Evolutionary conservation across 1,284 basidiomycete genomes (phyloP), one percentile per base, ranked within the genome.

Genomic region (Agroathelia rolfsii): DNA sequence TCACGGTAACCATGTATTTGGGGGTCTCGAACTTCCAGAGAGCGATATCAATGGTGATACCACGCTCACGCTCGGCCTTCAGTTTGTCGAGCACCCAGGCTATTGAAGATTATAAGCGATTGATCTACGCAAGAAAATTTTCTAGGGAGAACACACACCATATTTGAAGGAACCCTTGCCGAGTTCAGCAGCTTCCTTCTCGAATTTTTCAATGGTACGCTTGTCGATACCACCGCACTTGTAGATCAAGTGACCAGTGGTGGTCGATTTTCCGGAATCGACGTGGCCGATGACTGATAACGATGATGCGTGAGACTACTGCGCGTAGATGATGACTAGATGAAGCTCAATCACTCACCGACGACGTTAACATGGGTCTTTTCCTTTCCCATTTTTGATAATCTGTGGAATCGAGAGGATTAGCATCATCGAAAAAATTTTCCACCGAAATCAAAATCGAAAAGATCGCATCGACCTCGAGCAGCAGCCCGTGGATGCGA

Each of bases 201-300:
- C 94, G 78, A 97, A 98, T 74, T 97, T 98, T 73, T 98, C 93
- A 55, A 98, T 96, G 64, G 93, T 97, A 84, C 95, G 94, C 77
- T 98, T 98, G 69, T 99, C 95, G 72, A 99, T 98, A 89, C 95
- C 95, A 82, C 94, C 94, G 66, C 94, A 99, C 83, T 99, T 97
- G 89, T 97, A 97, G 81, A 98, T 98, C 70, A 99, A 76, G 76
- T 99, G 95, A 53, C 95, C 95, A 56, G 95, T 98, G 59, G 94
- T 98, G 67, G 94, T 98, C 47, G 93, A 97, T 75, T 97, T 97
- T 53, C 94, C 87, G 60, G 86, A 89, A 70, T 90, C 86, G 83
- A 93, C 88, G 73, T 94, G 89, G 48, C 89, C 88, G 72, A 93
- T 92, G 64, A 94, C 89, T 87, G 64, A 52, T 55, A 67, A 58